These are phyloP conservation scores for Epichloe glyceriae DNA, from an alignment of 2,329 filamentous ascomycete species.

Conservation along the genomic window DNA sequence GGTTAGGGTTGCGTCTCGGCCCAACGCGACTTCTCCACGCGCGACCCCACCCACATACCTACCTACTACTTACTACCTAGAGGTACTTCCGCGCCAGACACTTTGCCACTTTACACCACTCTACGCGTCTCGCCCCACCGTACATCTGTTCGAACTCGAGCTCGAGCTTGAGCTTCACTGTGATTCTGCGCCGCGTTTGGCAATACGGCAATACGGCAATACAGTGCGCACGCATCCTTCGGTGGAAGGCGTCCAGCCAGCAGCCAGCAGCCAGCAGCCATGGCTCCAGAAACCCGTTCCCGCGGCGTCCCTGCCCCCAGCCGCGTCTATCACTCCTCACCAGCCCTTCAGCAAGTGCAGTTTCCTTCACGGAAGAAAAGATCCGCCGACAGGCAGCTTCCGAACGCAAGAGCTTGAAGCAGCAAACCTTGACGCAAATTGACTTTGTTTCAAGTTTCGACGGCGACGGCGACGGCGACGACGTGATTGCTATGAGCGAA, in stretches of 20 bases:
- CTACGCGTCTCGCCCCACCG: constrained; percentile 1
- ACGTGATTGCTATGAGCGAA: constrained; percentile 14
- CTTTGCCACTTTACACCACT: neutral
- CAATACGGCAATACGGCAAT: too few species aligned
- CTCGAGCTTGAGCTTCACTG: neutral
- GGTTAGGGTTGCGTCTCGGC: neutral
- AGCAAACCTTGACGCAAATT: constrained; percentile 31
- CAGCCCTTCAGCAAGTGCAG: constrained; percentile 24
- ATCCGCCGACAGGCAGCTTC: constrained; percentile 23
- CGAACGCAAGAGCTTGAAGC: constrained; percentile 17
- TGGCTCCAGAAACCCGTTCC: constrained; percentile 23
- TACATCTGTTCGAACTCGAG: neutral
- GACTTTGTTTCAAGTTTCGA: constrained; percentile 25
- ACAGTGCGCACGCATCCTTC: too few species aligned
- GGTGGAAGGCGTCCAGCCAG: too few species aligned
- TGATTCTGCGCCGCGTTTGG: neutral
- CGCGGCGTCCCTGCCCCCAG: constrained; percentile 22
- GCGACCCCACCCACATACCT: neutral
- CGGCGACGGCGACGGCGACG: constrained; percentile 15
- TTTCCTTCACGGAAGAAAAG: constrained; percentile 23
- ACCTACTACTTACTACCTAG: too few species aligned
- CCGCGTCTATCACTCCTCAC: constrained; percentile 26
- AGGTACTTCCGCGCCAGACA: too few species aligned
- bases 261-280: neutral
- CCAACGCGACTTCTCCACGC: neutral